Evolutionary conservation across 2,329 filamentous ascomycete species (phyloP), one percentile per base, ranked within the genome.

Genomic region (Leptographium lundbergii): DNA sequence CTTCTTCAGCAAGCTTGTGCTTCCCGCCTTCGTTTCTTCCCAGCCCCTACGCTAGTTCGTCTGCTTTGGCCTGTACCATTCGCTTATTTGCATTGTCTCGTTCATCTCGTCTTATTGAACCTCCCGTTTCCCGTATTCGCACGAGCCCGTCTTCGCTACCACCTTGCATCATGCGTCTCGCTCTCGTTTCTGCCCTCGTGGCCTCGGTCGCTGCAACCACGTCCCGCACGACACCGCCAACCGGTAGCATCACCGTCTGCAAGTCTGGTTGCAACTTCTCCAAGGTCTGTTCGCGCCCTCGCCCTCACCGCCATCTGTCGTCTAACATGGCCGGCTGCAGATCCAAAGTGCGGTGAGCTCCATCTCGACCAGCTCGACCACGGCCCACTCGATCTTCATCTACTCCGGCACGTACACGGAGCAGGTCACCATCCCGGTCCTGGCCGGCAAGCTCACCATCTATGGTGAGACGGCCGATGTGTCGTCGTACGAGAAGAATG

Each of bases 311-410:
- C 24, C 47, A 13, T 24, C 47, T 4, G 5, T 6, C 14, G 3
- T 1, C 36, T 36, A 36, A 36, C 36, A 5, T n/a, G 36, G 36
- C 36, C 36, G 14, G 14, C 47, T 6, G n/a, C 32, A 62, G 59
- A 66, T 86, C 50, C 79, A 83, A 66, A 69, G 75, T 22, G 84
- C 84, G 10, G 76, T 87, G 59, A 67, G 81, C 64, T 76, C 81
- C 6, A 75, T 86, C 10, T 79, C 77, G n/a, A 78, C 75, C 0
- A 72, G 73, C 1, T 74, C 75, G 7, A 74, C 76, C 1, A 63
- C 69, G 1, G 73, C 73, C 1, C 80, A 84, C 60, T 80, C 77
- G 66, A 82, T 87, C 70, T 87, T 86, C 71, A 80, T 87, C 68
- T 68, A 80, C 64, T 69, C 76, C 27, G 82, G 82, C 10, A 82